Percentiles rank a stretch among this genome's conserved stretches.
Conservation (phyloP, 2,329 filamentous ascomycete genomes). For the Ophiobolus disseminans region DNA sequence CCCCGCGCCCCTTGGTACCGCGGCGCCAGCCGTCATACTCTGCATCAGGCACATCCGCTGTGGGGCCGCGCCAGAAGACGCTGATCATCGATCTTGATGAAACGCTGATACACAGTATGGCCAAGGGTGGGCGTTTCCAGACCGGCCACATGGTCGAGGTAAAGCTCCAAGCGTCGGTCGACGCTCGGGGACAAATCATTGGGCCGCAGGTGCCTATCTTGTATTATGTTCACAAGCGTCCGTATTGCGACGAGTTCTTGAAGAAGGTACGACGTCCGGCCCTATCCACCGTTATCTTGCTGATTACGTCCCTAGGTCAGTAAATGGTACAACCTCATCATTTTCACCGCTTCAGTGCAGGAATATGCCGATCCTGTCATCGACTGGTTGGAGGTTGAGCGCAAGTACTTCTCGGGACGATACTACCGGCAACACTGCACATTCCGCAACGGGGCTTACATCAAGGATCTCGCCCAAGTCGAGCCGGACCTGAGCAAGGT, state of each 20-base stretch:
- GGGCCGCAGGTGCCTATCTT: conserved; percentile 94
- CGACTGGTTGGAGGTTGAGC: conserved; percentile 95
- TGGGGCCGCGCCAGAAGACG: conserved; percentile 74
- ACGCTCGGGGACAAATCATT: conserved; percentile 69
- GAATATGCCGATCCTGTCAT: conserved; percentile 99
- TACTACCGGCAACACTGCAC: conserved; percentile 99
- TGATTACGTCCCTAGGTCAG: conserved; percentile 65
- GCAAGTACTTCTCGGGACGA: conserved; percentile 91
- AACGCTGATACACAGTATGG: conserved; percentile 97
- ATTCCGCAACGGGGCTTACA: conserved; percentile 92
- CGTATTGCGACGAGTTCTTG: conserved; percentile 95
- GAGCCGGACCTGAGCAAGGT: conserved; percentile 97
- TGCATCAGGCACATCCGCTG: conserved; percentile 38
- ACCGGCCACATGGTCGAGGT: conserved; percentile 99
- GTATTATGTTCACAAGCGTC: conserved; percentile 98
- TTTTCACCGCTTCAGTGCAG: conserved; percentile 97
- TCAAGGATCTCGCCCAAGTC: conserved; percentile 95
- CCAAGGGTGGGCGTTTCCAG: conserved; percentile 93
- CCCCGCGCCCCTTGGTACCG: conserved; percentile 88
- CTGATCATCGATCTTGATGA: conserved; percentile 95
- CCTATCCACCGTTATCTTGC: conserved; percentile 9
- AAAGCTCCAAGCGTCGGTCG: conserved; percentile 76
- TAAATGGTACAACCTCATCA: conserved; percentile 97
- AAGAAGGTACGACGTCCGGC: conserved; percentile 67
- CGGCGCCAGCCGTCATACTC: conserved; percentile 88